These are phyloP conservation scores for Cenchrus purpureus DNA, from an alignment of 176 grass and related monocot species.

Conservation along the genomic window DNA sequence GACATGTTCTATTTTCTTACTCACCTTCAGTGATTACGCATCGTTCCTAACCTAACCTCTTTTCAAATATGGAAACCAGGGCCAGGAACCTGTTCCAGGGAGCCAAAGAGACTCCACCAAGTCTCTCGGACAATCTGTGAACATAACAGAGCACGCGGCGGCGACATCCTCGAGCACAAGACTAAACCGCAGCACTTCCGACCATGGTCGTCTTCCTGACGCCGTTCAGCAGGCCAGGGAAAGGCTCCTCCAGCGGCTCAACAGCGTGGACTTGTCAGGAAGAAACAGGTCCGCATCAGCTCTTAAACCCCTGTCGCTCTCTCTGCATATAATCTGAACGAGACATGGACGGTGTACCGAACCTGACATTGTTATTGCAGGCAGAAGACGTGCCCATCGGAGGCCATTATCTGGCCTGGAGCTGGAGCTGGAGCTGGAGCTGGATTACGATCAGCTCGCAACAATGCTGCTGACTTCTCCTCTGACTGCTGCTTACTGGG, in stretches of 20 bases:
- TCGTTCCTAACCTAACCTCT: constrained; percentile 34
- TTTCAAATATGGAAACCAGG: constrained; percentile 7
- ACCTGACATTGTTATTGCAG: constrained; percentile 24
- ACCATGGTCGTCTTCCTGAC: constrained; percentile 67
- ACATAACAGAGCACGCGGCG: constrained; percentile 12
- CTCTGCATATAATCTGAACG: background rate
- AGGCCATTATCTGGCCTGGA: background rate
- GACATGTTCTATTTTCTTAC: background rate
- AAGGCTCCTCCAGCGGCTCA: constrained; percentile 74
- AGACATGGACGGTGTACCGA: background rate
- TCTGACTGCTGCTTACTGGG: constrained; percentile 29
- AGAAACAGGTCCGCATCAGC: constrained; percentile 34
- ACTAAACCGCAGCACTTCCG: constrained; percentile 36
- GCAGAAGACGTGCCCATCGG: constrained; percentile 35
- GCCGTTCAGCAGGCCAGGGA: constrained; percentile 67
- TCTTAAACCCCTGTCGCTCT: background rate
- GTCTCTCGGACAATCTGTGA: constrained; percentile 15
- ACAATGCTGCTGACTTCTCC: background rate
- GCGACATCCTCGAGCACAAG: background rate
- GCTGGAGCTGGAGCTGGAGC: too few species aligned
- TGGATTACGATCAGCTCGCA: background rate
- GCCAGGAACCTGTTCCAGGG: constrained; percentile 35
- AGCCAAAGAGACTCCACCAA: constrained; percentile 35
- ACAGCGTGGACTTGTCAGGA: constrained; percentile 58
- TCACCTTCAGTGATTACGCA: background rate